Conservation (phyloP, 2,329 filamentous ascomycete species). For the Ceratocystis diversiconidia region DNA sequence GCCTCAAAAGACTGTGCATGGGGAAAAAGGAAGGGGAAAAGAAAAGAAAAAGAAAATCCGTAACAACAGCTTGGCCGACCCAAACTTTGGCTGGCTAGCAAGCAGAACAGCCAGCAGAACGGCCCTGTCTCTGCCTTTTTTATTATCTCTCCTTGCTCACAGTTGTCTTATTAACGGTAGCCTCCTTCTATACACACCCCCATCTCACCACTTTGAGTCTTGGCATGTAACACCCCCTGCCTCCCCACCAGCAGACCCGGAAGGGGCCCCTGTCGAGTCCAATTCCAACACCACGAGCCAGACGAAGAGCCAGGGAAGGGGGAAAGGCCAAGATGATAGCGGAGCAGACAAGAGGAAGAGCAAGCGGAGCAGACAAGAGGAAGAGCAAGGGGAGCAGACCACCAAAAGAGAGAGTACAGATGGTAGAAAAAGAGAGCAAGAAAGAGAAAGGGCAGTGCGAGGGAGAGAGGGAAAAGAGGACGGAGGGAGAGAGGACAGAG, state of each 20-base stretch:
- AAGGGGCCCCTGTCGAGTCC: neutral
- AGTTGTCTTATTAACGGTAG: neutral
- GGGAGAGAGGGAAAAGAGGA: neutral
- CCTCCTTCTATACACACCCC: neutral
- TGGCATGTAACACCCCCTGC: conserved; percentile 2
- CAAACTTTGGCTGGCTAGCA: neutral
- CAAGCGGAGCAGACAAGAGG: too few relatives aligned
- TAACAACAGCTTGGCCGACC: neutral
- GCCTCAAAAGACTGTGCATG: too few relatives aligned
- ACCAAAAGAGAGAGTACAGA: neutral
- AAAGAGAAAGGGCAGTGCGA: neutral
- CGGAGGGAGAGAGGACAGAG: neutral
- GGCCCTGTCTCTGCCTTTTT: neutral
- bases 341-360: neutral
- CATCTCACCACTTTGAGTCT: neutral
- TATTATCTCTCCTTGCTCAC: too few relatives aligned
- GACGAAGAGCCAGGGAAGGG: neutral
- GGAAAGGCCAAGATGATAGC: conserved; percentile 3
- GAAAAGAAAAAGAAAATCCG: neutral
- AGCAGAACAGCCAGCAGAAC: neutral
- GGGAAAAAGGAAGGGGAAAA: neutral
- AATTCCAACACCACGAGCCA: conserved; percentile 6
- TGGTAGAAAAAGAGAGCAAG: neutral
- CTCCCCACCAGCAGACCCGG: neutral
- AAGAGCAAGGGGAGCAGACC: neutral